These are phyloP conservation scores for Solanum virginianum DNA, from an alignment of 257 asterid species.

Conservation along the genomic window DNA sequence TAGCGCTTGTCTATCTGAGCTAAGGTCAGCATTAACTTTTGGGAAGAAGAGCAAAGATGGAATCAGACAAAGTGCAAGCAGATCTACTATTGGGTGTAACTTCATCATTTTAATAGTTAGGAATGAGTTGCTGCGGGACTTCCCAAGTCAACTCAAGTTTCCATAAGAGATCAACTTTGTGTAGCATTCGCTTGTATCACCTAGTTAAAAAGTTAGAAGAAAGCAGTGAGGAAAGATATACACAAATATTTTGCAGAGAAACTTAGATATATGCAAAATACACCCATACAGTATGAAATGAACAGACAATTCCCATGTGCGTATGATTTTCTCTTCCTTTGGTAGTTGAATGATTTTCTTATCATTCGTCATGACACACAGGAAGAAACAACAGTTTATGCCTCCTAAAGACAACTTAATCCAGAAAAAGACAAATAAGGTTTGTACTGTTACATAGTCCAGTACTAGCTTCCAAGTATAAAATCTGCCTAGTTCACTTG, in stretches of 20 bases:
- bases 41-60: constrained; percentile 10
- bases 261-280: neutral
- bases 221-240: neutral
- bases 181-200: neutral
- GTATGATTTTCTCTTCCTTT: neutral
- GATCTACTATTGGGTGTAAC: constrained; percentile 7
- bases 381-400: neutral
- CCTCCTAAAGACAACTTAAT: neutral
- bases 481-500: neutral
- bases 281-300: neutral
- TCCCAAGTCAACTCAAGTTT: neutral
- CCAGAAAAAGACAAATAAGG: neutral
- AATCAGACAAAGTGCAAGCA: neutral
- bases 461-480: neutral
- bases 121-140: neutral
- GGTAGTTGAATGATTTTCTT: neutral
- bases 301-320: neutral
- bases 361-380: neutral
- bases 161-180: neutral
- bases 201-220: neutral
- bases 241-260: neutral
- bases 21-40: constrained; percentile 25
- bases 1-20: constrained; percentile 59
- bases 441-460: neutral
- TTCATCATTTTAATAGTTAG: constrained; percentile 12